Base-by-base conservation (phyloP, 2,329 filamentous ascomycete species). In the Fusarium vanettenii region DNA sequence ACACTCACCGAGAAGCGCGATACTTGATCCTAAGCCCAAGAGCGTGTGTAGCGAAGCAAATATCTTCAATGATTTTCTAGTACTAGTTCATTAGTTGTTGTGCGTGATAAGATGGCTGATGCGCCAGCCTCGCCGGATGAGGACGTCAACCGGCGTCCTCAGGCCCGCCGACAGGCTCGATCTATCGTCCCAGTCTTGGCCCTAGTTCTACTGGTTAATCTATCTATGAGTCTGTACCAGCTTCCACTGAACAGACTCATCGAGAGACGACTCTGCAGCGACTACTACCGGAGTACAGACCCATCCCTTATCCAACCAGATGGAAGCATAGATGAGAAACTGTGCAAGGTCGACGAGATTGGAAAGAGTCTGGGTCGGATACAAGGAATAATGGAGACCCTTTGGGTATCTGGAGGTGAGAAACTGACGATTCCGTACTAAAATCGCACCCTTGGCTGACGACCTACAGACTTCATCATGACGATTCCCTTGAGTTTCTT, bases 311-410 rank as follows among this genome's bases (percentile, higher is more conserved):
- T 79, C 1, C 27, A 60, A 6, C 70, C 79, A 0, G 82, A 83
- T 61, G 86, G 85, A 6, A 79, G 79, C 25, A 80, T 91, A 2
- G 82, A 85, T 2, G 89, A 91, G 78, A 80, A 83, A 67, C 77
- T 89, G 5, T 91, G 89, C 79, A 91, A 91, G 76, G 77, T 88
- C 11, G 84, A 89, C 66, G 78, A 77, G 14, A 83, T 91, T 6
- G 89, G 90, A 76, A 81, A 85, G 64, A 80, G 81, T 18, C 80
- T 91, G 10, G 89, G 88, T 4, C 85, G 86, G 82, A 82, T 90
- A 6, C 86, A 89, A 67, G 89, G 89, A 0, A 79, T 78, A 5
- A 86, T 87, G 83, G 87, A 88, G 61, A 86, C 85, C 2, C 73
- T 83, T 1, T 87, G 86, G 86, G 84, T 87, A n/a, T 83, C 84